A percentile compares a stretch with the other conserved stretches of the same genome.
Conservation (phyloP, 164 flowering plant species). For the Annona squamosa region DNA sequence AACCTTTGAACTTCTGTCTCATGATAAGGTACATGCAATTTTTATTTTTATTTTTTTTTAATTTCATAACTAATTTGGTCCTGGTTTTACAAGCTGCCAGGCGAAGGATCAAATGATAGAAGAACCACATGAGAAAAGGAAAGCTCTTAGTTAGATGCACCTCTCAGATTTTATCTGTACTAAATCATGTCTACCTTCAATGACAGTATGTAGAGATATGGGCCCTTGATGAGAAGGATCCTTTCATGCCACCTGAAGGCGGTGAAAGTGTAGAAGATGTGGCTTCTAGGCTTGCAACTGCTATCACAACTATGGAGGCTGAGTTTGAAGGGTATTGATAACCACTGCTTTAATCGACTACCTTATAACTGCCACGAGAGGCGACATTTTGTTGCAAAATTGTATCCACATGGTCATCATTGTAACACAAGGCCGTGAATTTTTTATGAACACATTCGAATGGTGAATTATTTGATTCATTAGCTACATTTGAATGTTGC, state of each 20-base stretch:
- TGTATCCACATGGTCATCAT: neutral
- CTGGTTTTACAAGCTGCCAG: neutral
- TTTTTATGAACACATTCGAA: no score
- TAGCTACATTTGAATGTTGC: slow-evolving; percentile 14
- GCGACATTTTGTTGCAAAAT: neutral
- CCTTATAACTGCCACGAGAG: neutral
- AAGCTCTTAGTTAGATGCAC: neutral
- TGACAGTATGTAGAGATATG: slow-evolving; percentile 80
- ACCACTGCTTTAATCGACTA: neutral
- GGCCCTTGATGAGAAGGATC: slow-evolving; percentile 90
- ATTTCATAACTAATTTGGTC: neutral
- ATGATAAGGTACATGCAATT: slow-evolving; percentile 61
- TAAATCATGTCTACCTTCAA: slow-evolving; percentile 1
- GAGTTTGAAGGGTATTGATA: slow-evolving; percentile 66
- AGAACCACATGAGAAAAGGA: neutral
- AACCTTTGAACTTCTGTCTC: slow-evolving; percentile 70
- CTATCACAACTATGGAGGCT: slow-evolving; percentile 51
- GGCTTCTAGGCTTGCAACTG: slow-evolving; percentile 63
- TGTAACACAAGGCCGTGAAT: neutral
- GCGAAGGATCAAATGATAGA: neutral
- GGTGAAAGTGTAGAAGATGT: slow-evolving; percentile 96
- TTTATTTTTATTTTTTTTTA: neutral
- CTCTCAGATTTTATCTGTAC: neutral
- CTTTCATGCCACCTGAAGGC: slow-evolving; percentile 69
- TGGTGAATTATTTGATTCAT: neutral